Evolutionary conservation across 2,329 filamentous ascomycete genomes (phyloP), one percentile per base, ranked within the genome.

Genomic region (Colletotrichum simmondsii): DNA sequence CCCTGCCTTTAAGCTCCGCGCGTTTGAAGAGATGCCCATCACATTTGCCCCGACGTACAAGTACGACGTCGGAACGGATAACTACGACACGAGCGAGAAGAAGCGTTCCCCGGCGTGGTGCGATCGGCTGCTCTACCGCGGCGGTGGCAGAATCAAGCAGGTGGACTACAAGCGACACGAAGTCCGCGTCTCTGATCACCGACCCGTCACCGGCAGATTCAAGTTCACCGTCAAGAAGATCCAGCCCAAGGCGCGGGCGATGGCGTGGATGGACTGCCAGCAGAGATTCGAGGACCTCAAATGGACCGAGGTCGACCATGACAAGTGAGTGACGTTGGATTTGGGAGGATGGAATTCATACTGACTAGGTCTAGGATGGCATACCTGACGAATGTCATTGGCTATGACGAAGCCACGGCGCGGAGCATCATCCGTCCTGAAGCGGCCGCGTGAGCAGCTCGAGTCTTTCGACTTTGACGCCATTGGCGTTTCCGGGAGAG

Each of bases 21-120:
- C 94, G 0, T 98, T 99, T 81, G 92, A 93, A n/a, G 97, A 99
- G 83, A 88, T 93, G 68, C 94, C 93, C 1, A 98, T 99, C 78
- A 93, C 91, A 0, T 99, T 99, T 80, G 92, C 95, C 8, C 97
- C 97, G 0, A 99, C 97, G 0, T 99, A 99, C 87, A 99, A 99
- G 81, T 99, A 99, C 81, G 97, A 99, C 77, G 95, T 98, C 0
- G 95, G 95, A 19, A 97, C 95, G 0, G 96, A 98, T 79, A 93
- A 91, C 7, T 99, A 98, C 81, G 97, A 99, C 80, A 93, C 94
- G 0, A 96, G 94, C 77, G 97, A 99, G 82, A 99, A 99, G 87
- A 94, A 94, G 81, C 91, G 97, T 62, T 93, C 94, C 26, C 97
- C 97, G 0, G 97, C 97, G 1, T 99, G 97, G 97, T 99, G 97